Base-by-base conservation (phyloP, 192 early-diverging fungal genomes). In the Entophlyctis helioformis region DNA sequence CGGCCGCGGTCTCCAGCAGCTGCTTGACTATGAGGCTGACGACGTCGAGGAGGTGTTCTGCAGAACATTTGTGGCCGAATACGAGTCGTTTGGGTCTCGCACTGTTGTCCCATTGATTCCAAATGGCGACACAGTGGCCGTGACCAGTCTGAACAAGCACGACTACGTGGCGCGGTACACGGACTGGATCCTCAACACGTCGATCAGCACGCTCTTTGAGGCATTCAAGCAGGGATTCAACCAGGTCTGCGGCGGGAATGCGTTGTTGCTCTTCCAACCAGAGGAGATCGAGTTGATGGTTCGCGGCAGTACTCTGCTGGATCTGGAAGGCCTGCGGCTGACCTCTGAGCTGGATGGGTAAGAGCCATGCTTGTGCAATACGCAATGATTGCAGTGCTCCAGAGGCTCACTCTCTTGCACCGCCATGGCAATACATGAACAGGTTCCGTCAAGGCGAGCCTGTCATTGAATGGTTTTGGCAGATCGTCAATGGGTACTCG, bases 201-300 rank as follows among this genome's bases (percentile, higher is more conserved):
- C 76, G 10, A 66, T 81, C 13, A 48, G 45, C 11, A 64, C 56
- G 36, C 83, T 72, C 46, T 85, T 86, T 53, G 65, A 53, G 8
- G 91, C 91, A 0, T 65, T 95, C 45, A 76, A 80, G 29, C 63
- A 72, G 13, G 91, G 91, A 0, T 85, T 95, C 50, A 56, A 70
- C 27, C 63, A 82, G 29, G 78, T 83, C 15, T 83, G 81, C 48
- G 80, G 76, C 19, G 81, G 81, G 5, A 62, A 70, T 39, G 76
- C 76, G 19, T 47, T 60, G 51, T 71, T 42, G 62, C 74, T 47
- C 71, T 79, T 56, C 43, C 48, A 57, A 16, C 66, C 72, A 1
- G 59, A 63, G 36, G 72, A 74, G 46, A 64, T 74, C 42, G 72
- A 74, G 54, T 32, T 75, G 40, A 74, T 74, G 61, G 57, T 74